Conservation (phyloP, 495 filamentous ascomycete species). For the Penicillium ochrochloron region DNA sequence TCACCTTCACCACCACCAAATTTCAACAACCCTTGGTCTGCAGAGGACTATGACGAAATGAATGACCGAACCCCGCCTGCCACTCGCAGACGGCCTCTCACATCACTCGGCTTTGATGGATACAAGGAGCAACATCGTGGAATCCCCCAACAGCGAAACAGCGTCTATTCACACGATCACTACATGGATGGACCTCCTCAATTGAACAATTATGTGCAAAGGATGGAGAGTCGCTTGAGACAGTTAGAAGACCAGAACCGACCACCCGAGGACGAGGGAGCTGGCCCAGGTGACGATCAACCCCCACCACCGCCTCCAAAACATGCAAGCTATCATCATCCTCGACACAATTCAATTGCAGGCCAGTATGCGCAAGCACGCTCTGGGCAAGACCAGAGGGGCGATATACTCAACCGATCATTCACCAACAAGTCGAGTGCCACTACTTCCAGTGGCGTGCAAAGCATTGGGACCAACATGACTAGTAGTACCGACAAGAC, state of each 20-base stretch:
- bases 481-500: slow-evolving; percentile 78
- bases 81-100: slow-evolving; percentile 60
- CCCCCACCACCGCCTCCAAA: slow-evolving; percentile 67
- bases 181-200: slow-evolving; percentile 67
- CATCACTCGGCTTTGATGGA: slow-evolving; percentile 70
- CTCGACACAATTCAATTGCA: slow-evolving; percentile 52
- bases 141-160: slow-evolving; percentile 38
- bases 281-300: slow-evolving; percentile 51
- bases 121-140: slow-evolving; percentile 52
- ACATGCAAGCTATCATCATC: slow-evolving; percentile 53
- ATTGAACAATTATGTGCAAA: slow-evolving; percentile 80
- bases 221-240: slow-evolving; percentile 82
- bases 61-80: slow-evolving; percentile 39
- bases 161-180: slow-evolving; percentile 48
- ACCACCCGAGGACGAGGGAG: slow-evolving; percentile 41
- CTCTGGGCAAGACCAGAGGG: slow-evolving; percentile 79
- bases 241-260: slow-evolving; percentile 68
- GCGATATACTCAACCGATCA: slow-evolving; percentile 69
- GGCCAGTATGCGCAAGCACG: slow-evolving; percentile 45
- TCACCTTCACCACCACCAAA: slow-evolving; percentile 50
- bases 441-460: slow-evolving; percentile 69
- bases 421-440: slow-evolving; percentile 87
- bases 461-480: slow-evolving; percentile 72
- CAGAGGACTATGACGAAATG: slow-evolving; percentile 78
- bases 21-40: slow-evolving; percentile 83